Base-by-base conservation (phyloP, 371 early-diverging fungal genomes). In the Mucor piriformis region DNA sequence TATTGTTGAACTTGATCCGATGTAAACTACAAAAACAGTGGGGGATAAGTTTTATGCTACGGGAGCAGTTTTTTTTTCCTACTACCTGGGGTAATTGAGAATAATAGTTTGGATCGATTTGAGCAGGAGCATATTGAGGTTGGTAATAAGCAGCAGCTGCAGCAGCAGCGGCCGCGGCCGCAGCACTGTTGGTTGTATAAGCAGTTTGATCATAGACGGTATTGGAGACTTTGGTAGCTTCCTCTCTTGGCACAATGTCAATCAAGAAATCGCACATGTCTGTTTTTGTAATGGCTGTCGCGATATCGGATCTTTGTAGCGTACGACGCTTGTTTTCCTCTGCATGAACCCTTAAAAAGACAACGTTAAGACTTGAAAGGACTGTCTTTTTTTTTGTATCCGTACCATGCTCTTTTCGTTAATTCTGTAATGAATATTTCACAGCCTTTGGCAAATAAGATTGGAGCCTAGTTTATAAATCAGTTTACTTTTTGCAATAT, bases 231-330 rank as follows among this genome's bases (percentile, higher is more conserved):
- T 66, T 57, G n/a, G 46, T 43, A 0, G 73, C 78, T 64, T 93
- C 94, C 55, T 95, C 97, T 29, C 97, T 80, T 7, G 99, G 99
- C 6, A 99, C 95, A 76, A 99, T 94, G 70, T 99, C 99, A 62
- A 98, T 97, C 62, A 99, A 74, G 70, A 99, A 99, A 70, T 99
- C 99, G 79, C 92, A 99, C 89, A 93, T 90, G 63, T 99, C 99
- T 10, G 94, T 88, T 67, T 95, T 93, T 52, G 91, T 84, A 24
- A 97, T 87, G 2, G 99, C 99, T 18, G 90, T 87, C 18, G 95
- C 92, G 38, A 99, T 92, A 72, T 99, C 99, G 40, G 87, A 88
- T 53, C 95, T 84, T 79, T 99, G 99, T 51, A 99, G 73, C 6
- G 99, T 99, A 47, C 99, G 87, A 56, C 99, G 87, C 82, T 99